Percentiles rank a stretch among this genome's conserved stretches.
Evolutionary conservation across 139 green algal genomes (phyloP).

Genomic region (Chlorokybus atmophyticus): DNA sequence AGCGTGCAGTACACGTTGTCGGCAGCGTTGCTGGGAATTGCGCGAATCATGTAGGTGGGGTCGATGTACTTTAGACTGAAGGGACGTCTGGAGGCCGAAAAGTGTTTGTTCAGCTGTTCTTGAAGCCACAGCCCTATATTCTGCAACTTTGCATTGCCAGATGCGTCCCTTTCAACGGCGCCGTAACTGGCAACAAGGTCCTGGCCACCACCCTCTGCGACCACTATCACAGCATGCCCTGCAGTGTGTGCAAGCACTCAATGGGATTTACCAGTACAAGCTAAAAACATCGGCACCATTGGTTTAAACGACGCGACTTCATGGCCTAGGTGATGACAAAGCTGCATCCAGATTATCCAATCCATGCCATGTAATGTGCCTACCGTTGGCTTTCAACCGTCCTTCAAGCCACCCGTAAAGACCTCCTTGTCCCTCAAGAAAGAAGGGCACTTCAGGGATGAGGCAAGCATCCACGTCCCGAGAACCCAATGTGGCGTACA

Average conservation of each 20-base stretch:
- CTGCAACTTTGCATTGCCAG: slow-evolving; percentile 70
- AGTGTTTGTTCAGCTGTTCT: slow-evolving; percentile 53
- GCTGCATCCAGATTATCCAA: too few relatives aligned
- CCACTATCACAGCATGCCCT: slow-evolving; percentile 33
- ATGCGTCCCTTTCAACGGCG: slow-evolving; percentile 51
- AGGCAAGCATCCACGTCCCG: slow-evolving; percentile 65
- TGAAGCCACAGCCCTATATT: slow-evolving; percentile 75
- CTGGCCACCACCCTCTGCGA: slow-evolving; percentile 88
- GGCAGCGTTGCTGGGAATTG: slow-evolving; percentile 62
- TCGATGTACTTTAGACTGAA: slow-evolving; percentile 86
- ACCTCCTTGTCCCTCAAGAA: slow-evolving; percentile 58
- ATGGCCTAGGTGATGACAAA: too few relatives aligned
- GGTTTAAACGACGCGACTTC: too few relatives aligned
- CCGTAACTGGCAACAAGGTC: slow-evolving; percentile 38
- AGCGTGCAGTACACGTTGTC: slow-evolving; percentile 67
- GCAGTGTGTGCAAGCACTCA: too few relatives aligned
- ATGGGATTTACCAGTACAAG: not conserved
- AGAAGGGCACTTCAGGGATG: slow-evolving; percentile 87
- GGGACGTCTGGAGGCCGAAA: slow-evolving; percentile 5
- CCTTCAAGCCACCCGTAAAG: slow-evolving; percentile 62
- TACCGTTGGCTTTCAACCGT: slow-evolving; percentile 63
- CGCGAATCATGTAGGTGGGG: slow-evolving; percentile 84
- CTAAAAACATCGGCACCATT: slow-evolving; percentile 25
- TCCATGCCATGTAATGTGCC: too few relatives aligned
- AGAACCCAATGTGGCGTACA: slow-evolving; percentile 84